Percentiles rank a stretch among this genome's conserved stretches.
These are phyloP conservation scores for Trichoderma afroharzianum DNA, from an alignment of 2,329 filamentous ascomycete species.

Conservation along the genomic window DNA sequence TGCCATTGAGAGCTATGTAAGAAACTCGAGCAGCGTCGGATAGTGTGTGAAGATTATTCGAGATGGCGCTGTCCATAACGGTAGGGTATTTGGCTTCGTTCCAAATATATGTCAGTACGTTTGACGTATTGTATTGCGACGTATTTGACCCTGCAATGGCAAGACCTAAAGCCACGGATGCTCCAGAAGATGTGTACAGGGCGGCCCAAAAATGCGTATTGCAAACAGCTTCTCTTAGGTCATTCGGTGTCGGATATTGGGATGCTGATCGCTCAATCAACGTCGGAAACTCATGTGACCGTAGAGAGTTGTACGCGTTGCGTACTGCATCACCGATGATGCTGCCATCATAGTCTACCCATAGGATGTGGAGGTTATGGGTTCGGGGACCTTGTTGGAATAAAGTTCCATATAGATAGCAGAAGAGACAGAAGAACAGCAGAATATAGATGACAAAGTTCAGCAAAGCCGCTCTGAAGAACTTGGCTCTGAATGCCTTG, in stretches of 20 bases:
- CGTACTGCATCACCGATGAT: slow-evolving; percentile 23
- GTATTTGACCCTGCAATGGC: slow-evolving; percentile 16
- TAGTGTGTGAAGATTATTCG: slow-evolving; percentile 18
- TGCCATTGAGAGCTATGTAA: slow-evolving; percentile 20
- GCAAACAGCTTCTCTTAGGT: slow-evolving; percentile 20
- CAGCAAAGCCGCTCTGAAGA: slow-evolving; percentile 19
- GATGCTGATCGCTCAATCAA: slow-evolving; percentile 19
- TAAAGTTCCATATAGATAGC: slow-evolving; percentile 24
- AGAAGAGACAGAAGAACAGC: slow-evolving; percentile 24
- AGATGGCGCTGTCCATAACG: slow-evolving; percentile 18
- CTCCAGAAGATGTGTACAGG: slow-evolving; percentile 18
- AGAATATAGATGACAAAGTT: slow-evolving; percentile 41
- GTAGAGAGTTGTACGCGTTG: slow-evolving; percentile 20
- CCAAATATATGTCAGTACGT: slow-evolving; percentile 23
- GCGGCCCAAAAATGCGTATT: slow-evolving; percentile 22
- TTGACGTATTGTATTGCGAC: slow-evolving; percentile 17
- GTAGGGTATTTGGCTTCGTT: slow-evolving; percentile 23
- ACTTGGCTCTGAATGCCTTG: slow-evolving; percentile 15
- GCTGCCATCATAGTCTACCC: slow-evolving; percentile 26
- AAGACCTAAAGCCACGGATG: slow-evolving; percentile 18
- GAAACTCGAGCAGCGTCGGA: slow-evolving; percentile 18
- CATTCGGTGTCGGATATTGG: slow-evolving; percentile 12
- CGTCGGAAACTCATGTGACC: slow-evolving; percentile 20
- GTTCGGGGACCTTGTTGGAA: slow-evolving; percentile 21
- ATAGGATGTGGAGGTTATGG: slow-evolving; percentile 22